These are phyloP conservation scores for Orbilia oligospora DNA, from an alignment of 2,329 filamentous ascomycete genomes.

Conservation along the genomic window DNA sequence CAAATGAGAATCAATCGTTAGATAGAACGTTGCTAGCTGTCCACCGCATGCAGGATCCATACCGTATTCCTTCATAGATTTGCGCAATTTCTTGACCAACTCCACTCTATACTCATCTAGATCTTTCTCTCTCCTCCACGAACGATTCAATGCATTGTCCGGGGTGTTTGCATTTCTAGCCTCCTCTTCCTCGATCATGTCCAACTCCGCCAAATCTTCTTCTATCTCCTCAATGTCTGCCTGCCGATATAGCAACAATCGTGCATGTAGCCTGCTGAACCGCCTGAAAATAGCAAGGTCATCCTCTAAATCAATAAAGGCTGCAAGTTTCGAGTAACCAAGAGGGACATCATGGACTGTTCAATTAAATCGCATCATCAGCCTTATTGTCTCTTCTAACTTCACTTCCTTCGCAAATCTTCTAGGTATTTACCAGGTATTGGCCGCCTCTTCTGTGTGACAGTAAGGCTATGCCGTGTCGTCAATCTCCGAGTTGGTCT, in stretches of 20 bases:
- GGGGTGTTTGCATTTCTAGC: constrained; percentile 30
- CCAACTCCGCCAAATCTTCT: constrained; percentile 38
- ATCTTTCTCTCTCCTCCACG: constrained; percentile 52
- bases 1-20: neutral
- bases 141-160: constrained; percentile 31
- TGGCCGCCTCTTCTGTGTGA: constrained; percentile 25
- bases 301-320: constrained; percentile 51
- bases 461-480: neutral
- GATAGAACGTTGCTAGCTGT: neutral
- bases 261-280: constrained; percentile 46
- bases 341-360: constrained; percentile 45
- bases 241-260: constrained; percentile 53
- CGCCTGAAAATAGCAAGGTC: constrained; percentile 53
- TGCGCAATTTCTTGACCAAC: constrained; percentile 41
- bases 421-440: constrained; percentile 37
- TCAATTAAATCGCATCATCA: constrained; percentile 13
- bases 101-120: constrained; percentile 49
- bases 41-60: neutral
- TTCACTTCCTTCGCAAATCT: neutral
- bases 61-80: constrained; percentile 56
- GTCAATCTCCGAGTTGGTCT: constrained; percentile 25
- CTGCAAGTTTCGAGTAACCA: constrained; percentile 55
- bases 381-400: constrained; percentile 6
- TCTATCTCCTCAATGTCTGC: constrained; percentile 57
- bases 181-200: constrained; percentile 35